phyloP scores from a whole-genome alignment of 495 filamentous ascomycete species.

The Talaromyces liani region DNA sequence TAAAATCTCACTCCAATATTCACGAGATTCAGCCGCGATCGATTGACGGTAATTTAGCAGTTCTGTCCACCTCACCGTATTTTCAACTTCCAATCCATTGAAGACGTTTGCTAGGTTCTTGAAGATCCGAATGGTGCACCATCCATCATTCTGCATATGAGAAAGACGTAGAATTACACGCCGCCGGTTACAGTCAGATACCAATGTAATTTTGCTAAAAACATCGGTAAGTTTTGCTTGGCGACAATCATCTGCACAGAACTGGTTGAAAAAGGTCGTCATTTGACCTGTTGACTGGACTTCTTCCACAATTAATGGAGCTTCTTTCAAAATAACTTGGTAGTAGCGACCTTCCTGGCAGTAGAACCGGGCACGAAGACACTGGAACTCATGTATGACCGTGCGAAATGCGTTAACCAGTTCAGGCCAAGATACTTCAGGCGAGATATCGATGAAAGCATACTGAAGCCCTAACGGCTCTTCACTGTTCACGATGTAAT shows the following conservation, averaged over 20 bases:
- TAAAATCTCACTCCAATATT: conserved; percentile 15
- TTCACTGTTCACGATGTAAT: conserved; percentile 8
- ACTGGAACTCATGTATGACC: conserved; percentile 37
- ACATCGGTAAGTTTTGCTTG: neutral
- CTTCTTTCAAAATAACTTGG: neutral
- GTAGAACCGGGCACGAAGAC: conserved; percentile 15
- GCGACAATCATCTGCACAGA: neutral
- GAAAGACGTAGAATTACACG: conserved; percentile 46
- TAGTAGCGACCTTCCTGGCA: neutral
- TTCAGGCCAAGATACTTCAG: conserved; percentile 26
- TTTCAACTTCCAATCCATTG: conserved; percentile 16
- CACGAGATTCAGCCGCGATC: conserved; percentile 31
- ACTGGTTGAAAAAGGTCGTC: neutral
- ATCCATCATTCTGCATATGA: conserved; percentile 55
- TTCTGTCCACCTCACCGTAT: conserved; percentile 33
- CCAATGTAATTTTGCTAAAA: neutral
- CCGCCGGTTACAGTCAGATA: conserved; percentile 1
- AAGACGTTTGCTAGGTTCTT: conserved; percentile 29
- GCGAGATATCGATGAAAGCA: neutral
- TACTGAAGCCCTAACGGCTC: conserved; percentile 3
- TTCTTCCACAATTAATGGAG: neutral
- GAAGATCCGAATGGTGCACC: conserved; percentile 45
- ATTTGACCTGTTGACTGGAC: neutral
- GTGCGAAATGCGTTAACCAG: conserved; percentile 49
- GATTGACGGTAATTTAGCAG: conserved; percentile 25